Base-by-base conservation (phyloP, 1,139 yeast genomes). In the Protomyces macrosporus region DNA sequence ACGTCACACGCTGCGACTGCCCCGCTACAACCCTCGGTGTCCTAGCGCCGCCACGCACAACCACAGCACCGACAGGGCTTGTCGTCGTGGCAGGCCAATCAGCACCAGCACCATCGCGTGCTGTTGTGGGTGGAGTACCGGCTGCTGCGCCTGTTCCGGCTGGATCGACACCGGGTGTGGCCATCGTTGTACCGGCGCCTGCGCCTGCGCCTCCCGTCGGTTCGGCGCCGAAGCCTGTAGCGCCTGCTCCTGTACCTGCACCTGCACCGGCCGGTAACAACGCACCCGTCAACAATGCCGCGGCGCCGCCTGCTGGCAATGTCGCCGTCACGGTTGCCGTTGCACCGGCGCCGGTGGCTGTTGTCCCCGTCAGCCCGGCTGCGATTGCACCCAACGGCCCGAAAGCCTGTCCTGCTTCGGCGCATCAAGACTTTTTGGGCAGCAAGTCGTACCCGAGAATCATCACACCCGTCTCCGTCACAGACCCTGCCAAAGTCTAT, bases 401-500 rank as follows among this genome's bases (percentile, higher is more conserved):
- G 9, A 16, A 58, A 16, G 63, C 59, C n/a, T 54, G 59, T 32
- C 63, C 63, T 12, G 63, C 63, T 3, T 45, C 63, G 5, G 59
- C 63, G 12, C 59, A 54, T 35, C 37, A 34, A 6, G 55, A 53
- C 30, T 53, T 53, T 14, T 34, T 53, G 30, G 59, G 59, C 6
- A 45, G 54, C 33, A 60, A 53, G 40, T 45, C 50, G 39, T 60
- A 60, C 45, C 63, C 63, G 9, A 36, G 54, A 35, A 45, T 60
- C 54, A 60, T 60, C 59, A 54, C 59, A 9, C 63, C 63, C 23
- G 63, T 60, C 39, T 53, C 63, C 9, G 36, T 50, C n/a, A 45
- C n/a, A 7, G n/a, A 53, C 36, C 63, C 63, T 6, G 40, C 45
- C 32, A 32, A 23, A 9, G 59, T 53, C 39, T 60, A 53, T 53